phyloP scores from a whole-genome alignment of 2,329 filamentous ascomycete genomes.

The Huntiella bhutanensis region DNA sequence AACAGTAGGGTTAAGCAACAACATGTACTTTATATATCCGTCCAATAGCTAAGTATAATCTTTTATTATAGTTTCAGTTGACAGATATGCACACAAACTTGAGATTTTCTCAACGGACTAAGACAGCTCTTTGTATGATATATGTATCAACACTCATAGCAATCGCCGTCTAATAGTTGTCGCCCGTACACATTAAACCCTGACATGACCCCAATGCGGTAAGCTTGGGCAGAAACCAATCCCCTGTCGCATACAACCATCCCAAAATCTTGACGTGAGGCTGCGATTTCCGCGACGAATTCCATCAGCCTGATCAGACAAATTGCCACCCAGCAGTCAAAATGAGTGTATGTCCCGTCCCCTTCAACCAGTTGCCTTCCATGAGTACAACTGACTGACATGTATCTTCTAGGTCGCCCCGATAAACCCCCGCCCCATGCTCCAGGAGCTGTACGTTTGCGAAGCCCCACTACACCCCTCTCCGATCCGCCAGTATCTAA shows the following conservation, averaged over 20 bases:
- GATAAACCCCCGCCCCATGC: conserved; percentile 89
- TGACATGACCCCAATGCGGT: neutral
- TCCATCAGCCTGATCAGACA: conserved; percentile 4
- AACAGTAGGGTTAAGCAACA: too few relatives aligned
- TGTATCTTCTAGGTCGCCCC: conserved; percentile 45
- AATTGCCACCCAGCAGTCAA: conserved; percentile 3
- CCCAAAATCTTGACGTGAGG: conserved; percentile 8
- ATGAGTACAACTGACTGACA: neutral
- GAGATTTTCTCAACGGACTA: too few relatives aligned
- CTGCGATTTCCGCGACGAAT: conserved; percentile 6
- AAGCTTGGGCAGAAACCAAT: conserved; percentile 5
- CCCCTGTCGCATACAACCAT: neutral
- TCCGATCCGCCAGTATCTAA: neutral
- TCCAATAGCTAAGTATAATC: too few relatives aligned
- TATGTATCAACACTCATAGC: too few relatives aligned
- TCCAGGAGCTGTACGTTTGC: conserved; percentile 63
- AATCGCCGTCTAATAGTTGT: too few relatives aligned
- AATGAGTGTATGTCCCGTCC: conserved; percentile 7
- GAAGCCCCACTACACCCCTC: conserved; percentile 1
- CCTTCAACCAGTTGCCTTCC: neutral
- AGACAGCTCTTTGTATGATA: too few relatives aligned
- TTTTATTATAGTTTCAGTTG: too few relatives aligned
- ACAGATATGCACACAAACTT: too few relatives aligned
- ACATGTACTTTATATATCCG: too few relatives aligned
- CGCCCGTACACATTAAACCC: too few relatives aligned